phyloP scores from a whole-genome alignment of 2,329 filamentous ascomycete species.

The Hymenoscyphus infarciens region DNA sequence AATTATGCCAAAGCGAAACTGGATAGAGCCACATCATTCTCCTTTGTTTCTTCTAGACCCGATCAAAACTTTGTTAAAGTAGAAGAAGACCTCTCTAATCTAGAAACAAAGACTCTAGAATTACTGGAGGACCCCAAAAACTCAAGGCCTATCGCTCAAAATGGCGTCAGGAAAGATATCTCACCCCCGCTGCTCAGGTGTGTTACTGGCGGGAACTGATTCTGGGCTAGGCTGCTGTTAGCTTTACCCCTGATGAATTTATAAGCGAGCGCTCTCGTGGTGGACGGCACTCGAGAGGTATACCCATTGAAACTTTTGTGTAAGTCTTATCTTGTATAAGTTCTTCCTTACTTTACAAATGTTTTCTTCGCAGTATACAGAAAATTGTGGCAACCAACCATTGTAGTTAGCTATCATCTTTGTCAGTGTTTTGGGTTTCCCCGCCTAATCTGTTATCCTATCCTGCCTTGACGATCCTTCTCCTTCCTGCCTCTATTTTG shows the following conservation, averaged over 20 bases:
- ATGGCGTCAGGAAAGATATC: conserved; percentile 42
- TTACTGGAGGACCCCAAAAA: conserved; percentile 41
- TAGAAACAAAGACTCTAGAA: conserved; percentile 38
- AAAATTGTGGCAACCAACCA: too few relatives aligned
- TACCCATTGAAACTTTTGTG: conserved; percentile 21
- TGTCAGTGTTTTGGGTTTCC: too few relatives aligned
- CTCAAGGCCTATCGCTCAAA: conserved; percentile 45
- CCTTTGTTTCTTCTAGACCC: conserved; percentile 35
- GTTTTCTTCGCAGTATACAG: too few relatives aligned
- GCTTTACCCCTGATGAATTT: conserved; percentile 15
- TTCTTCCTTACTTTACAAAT: too few relatives aligned
- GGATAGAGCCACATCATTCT: conserved; percentile 22
- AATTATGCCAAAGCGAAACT: conserved; percentile 14
- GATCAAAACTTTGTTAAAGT: conserved; percentile 49
- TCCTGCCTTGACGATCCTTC: too few relatives aligned
- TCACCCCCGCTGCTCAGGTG: conserved; percentile 51
- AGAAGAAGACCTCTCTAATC: conserved; percentile 41
- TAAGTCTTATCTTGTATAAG: conserved; percentile 1
- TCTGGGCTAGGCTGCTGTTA: conserved; percentile 19
- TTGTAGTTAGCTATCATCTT: too few relatives aligned
- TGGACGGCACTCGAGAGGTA: conserved; percentile 11
- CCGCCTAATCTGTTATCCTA: too few relatives aligned
- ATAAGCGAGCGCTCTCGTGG: too few relatives aligned
- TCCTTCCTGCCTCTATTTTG: too few relatives aligned
- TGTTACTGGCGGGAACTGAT: conserved; percentile 45